These are phyloP conservation scores for Hypoxylon sp. DNA, from an alignment of 2,329 filamentous ascomycete species.

Conservation along the genomic window DNA sequence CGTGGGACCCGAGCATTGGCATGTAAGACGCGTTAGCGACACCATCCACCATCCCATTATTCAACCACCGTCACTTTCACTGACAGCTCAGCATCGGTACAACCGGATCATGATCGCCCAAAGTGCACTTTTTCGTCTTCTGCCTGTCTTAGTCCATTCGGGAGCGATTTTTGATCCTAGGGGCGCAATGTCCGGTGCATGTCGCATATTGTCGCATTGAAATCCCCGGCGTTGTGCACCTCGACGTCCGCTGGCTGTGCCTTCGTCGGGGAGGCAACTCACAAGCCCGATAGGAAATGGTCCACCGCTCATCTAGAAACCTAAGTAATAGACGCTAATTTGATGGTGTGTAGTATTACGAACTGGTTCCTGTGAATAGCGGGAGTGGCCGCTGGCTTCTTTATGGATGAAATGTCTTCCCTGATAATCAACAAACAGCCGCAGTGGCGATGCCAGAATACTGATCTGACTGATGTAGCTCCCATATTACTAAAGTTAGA, in stretches of 20 bases:
- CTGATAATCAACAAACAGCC: constrained; percentile 30
- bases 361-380: background rate
- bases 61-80: constrained; percentile 23
- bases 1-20: constrained; percentile 29
- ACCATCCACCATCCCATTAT: background rate
- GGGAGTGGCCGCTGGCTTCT: constrained; percentile 3
- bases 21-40: constrained; percentile 18
- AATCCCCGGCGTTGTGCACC: constrained; percentile 23
- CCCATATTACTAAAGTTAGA: constrained; percentile 26
- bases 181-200: constrained; percentile 14
- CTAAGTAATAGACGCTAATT: constrained; percentile 1
- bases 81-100: constrained; percentile 39
- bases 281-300: constrained; percentile 5
- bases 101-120: constrained; percentile 17
- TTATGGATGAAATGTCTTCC: constrained; percentile 30
- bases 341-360: constrained; percentile 31
- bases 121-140: constrained; percentile 14
- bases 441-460: constrained; percentile 32
- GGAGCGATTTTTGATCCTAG: constrained; percentile 6
- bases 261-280: constrained; percentile 19
- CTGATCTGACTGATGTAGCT: constrained; percentile 2
- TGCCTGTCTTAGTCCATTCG: background rate
- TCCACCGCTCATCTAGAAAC: constrained; percentile 26
- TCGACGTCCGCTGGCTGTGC: constrained; percentile 13
- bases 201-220: constrained; percentile 3